Percentiles rank a stretch among this genome's conserved stretches.
Conservation (phyloP, 352 stramenopile species). For the Phytophthora colocasiae region DNA sequence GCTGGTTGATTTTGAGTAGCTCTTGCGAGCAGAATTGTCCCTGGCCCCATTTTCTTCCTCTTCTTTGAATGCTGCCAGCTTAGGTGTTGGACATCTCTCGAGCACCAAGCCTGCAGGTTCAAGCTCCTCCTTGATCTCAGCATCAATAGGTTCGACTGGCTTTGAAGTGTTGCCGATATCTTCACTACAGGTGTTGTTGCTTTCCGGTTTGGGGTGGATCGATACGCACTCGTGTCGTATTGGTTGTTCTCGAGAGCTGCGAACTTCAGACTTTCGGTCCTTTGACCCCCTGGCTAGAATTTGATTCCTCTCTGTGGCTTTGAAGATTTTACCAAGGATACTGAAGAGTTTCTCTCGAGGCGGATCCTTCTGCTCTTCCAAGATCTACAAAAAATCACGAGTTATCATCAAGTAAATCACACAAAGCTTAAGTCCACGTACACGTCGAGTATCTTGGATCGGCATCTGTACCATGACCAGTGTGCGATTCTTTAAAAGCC, state of each 20-base stretch:
- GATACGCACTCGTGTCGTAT: neutral
- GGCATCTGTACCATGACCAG: slow-evolving; percentile 79
- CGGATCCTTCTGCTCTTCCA: slow-evolving; percentile 72
- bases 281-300: slow-evolving; percentile 28
- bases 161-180: neutral
- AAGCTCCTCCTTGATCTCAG: slow-evolving; percentile 12
- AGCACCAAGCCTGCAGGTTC: slow-evolving; percentile 11
- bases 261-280: slow-evolving; percentile 22
- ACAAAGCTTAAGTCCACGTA: slow-evolving; percentile 24
- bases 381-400: slow-evolving; percentile 46
- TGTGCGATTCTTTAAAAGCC: slow-evolving; percentile 62
- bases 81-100: slow-evolving; percentile 28
- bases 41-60: slow-evolving; percentile 1
- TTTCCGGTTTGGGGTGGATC: slow-evolving; percentile 15
- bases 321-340: slow-evolving; percentile 78
- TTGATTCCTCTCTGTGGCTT: slow-evolving; percentile 74
- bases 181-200: slow-evolving; percentile 5
- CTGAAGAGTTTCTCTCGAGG: slow-evolving; percentile 77
- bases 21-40: slow-evolving; percentile 23
- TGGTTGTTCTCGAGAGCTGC: slow-evolving; percentile 4
- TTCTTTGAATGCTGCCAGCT: slow-evolving; percentile 4
- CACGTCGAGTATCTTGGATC: slow-evolving; percentile 76
- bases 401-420: neutral
- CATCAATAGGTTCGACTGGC: slow-evolving; percentile 10
- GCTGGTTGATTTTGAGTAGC: slow-evolving; percentile 32